phyloP scores from a whole-genome alignment of 169 alveolate species.

The Eimeria acervulina region DNA sequence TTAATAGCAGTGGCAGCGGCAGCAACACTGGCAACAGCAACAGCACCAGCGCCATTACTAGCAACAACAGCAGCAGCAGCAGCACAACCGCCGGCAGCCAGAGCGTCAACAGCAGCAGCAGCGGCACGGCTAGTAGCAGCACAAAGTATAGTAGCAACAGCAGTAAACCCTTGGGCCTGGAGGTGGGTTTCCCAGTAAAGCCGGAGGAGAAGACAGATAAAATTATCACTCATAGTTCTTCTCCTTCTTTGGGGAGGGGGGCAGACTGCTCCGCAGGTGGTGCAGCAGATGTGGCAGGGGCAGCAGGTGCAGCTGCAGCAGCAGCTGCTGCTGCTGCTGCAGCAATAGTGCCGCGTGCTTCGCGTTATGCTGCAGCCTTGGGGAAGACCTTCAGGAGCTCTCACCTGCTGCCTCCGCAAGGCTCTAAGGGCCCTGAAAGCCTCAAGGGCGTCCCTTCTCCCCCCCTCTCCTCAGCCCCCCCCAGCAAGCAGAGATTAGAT shows the following conservation, averaged over 20 bases:
- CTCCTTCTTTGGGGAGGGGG: not conserved
- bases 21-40: not conserved
- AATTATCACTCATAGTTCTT: not conserved
- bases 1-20: not conserved
- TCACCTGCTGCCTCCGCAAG: too few species aligned
- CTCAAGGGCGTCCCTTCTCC: too few species aligned
- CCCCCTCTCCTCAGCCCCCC: too few species aligned
- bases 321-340: too few species aligned
- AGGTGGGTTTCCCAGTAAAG: not conserved
- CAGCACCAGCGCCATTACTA: not conserved
- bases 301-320: slow-evolving; percentile 27
- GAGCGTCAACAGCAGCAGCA: not conserved
- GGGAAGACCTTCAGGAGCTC: not conserved
- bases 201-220: not conserved
- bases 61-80: slow-evolving; percentile 1
- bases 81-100: not conserved
- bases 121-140: slow-evolving; percentile 14
- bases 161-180: not conserved
- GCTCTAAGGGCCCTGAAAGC: too few species aligned
- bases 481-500: not conserved
- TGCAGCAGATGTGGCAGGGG: slow-evolving; percentile 38
- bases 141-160: not conserved
- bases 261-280: not conserved
- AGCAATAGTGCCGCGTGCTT: not conserved
- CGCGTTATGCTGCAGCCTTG: not conserved